Conservation (phyloP, 192 early-diverging fungal genomes). For the Coemansia furcata region DNA sequence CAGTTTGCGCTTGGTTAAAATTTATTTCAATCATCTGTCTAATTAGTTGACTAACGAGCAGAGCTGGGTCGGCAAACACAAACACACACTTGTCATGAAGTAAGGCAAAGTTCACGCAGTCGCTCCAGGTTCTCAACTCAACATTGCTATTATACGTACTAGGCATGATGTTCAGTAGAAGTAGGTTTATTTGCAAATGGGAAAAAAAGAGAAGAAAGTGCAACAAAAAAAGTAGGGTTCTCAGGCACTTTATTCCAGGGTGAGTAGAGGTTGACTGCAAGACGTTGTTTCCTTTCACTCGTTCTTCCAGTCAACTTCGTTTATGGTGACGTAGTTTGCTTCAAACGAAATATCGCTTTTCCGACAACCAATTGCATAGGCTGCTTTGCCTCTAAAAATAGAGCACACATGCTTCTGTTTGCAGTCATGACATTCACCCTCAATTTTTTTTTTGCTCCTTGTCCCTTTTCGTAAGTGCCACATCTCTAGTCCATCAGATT, state of each 20-base stretch:
- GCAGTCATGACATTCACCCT: background rate
- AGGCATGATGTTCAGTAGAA: background rate
- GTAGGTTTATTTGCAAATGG: background rate
- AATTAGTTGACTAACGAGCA: background rate
- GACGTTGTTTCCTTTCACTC: too few relatives aligned
- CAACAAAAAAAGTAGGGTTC: background rate
- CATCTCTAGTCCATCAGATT: background rate
- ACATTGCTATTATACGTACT: background rate
- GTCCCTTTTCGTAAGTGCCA: background rate
- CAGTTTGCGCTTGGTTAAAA: background rate
- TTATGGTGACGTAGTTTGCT: too few relatives aligned
- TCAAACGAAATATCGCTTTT: background rate
- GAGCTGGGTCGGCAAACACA: background rate
- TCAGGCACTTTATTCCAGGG: too few relatives aligned
- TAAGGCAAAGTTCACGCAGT: background rate
- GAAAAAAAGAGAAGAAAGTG: background rate
- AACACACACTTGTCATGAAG: background rate
- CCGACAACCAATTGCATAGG: background rate
- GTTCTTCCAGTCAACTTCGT: too few relatives aligned
- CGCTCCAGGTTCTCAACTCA: background rate
- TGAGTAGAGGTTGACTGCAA: too few relatives aligned
- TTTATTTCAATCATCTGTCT: background rate
- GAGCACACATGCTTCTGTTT: background rate
- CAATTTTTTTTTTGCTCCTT: too few relatives aligned
- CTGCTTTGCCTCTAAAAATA: background rate